Evolutionary conservation across 1,284 basidiomycete species (phyloP).

Genomic region (Heterobasidion annosum): DNA sequence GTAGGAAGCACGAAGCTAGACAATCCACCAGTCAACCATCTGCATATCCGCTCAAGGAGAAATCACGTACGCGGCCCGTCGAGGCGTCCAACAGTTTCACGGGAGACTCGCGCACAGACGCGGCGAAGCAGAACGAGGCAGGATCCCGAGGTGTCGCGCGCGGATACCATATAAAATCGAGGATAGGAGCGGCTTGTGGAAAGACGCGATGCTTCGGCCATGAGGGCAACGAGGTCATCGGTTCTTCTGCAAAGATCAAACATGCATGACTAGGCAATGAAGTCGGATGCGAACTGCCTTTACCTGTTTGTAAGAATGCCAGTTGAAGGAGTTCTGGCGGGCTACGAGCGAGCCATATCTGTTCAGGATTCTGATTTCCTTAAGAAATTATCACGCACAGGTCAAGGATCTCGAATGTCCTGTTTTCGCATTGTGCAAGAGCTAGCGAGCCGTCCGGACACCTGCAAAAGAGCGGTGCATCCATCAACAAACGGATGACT

Average conservation of each 20-base stretch:
- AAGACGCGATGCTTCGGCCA: slow-evolving; percentile 16
- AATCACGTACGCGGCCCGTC: slow-evolving; percentile 58
- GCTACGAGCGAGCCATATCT: slow-evolving; percentile 3
- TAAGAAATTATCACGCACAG: slow-evolving; percentile 20
- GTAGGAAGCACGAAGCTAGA: slow-evolving; percentile 82
- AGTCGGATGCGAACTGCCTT: background rate
- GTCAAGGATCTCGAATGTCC: slow-evolving; percentile 39
- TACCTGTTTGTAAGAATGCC: slow-evolving; percentile 5
- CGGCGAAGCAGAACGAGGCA: slow-evolving; percentile 71
- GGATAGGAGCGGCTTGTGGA: slow-evolving; percentile 56
- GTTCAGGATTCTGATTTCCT: background rate
- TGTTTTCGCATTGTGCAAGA: slow-evolving; percentile 54
- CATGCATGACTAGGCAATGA: background rate
- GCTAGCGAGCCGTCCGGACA: slow-evolving; percentile 54
- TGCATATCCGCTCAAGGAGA: slow-evolving; percentile 2
- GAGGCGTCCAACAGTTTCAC: slow-evolving; percentile 73
- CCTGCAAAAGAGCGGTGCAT: slow-evolving; percentile 21
- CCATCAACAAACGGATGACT: background rate
- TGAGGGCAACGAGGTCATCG: slow-evolving; percentile 6
- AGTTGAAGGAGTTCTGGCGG: slow-evolving; percentile 11
- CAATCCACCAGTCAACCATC: background rate
- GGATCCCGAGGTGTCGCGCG: slow-evolving; percentile 49
- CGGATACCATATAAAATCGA: slow-evolving; percentile 80
- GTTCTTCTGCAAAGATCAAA: background rate
- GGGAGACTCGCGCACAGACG: slow-evolving; percentile 75